Evolutionary conservation across 805 yeast species (phyloP), one percentile per base, ranked within the genome.

Genomic region (Scheffersomyces ergatensis): DNA sequence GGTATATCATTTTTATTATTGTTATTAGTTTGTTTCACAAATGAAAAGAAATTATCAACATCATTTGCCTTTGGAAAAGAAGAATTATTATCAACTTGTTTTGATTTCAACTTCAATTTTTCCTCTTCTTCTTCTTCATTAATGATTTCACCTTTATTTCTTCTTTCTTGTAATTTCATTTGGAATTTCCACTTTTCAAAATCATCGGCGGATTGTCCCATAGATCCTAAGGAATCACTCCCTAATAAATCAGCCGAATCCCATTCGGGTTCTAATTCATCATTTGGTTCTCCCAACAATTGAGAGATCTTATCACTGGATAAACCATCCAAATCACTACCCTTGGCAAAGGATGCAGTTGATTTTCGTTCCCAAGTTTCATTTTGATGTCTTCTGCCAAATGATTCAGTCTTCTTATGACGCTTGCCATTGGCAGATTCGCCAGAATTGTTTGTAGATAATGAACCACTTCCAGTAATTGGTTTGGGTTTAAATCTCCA

Each of bases 141-240:
- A 31, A 47, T 39, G 5, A 34, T 21, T 18, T 71, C 77, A 4
- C 78, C 79, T 36, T 72, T 68, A 48, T 70, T 65, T 44, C 63
- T 67, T 26, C 68, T 67, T 30, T 78, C 78, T 51, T 77, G 77
- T 36, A 68, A 57, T 45, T 68, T 69, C 82, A 77, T 74, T 45
- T 65, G 67, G 36, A 71, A 57, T 55, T 77, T 77, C 84, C 84
- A 79, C 45, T 65, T 69, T 52, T 79, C 85, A 49, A 78, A 79
- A 46, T 79, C 84, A 39, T 74, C 74, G 3, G 76, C 75, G 0
- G 82, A 72, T 39, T 69, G 74, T 16, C 83, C 83, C 62, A 58
- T 72, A 7, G 26, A n/a, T 12, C 24, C 30, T 5, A 30, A 9
- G 11, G 27, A 8, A 36, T 60, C 38, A 39, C 43, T 35, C 15